A percentile compares a stretch with the other conserved stretches of the same genome.
phyloP scores from a whole-genome alignment of 352 stramenopile genomes.

The Globisporangium takayamanum region DNA sequence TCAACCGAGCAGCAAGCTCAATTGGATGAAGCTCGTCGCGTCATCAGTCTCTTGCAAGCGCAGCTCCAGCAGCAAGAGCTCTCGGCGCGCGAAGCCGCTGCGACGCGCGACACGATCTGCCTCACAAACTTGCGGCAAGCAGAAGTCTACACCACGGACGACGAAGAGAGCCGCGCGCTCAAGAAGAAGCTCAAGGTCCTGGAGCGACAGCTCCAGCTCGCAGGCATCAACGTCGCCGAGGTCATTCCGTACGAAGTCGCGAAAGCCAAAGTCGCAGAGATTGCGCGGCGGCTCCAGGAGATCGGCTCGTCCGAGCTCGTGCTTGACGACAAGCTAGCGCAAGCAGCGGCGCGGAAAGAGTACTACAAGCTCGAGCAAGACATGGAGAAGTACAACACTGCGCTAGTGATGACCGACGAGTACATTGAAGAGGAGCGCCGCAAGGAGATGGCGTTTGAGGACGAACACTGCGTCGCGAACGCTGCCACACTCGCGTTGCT shows the following conservation, averaged over 20 bases:
- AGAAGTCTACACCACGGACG: slow-evolving; percentile 21
- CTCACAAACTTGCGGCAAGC: slow-evolving; percentile 37
- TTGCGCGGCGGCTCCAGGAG: slow-evolving; percentile 76
- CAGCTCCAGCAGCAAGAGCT: slow-evolving; percentile 54
- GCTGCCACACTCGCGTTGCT: slow-evolving; percentile 42
- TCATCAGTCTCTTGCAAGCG: slow-evolving; percentile 50
- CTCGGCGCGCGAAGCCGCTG: slow-evolving; percentile 37
- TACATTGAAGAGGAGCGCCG: slow-evolving; percentile 76
- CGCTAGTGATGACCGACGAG: slow-evolving; percentile 86
- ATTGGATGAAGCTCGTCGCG: slow-evolving; percentile 42
- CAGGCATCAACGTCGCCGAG: slow-evolving; percentile 78
- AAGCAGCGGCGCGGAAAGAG: slow-evolving; percentile 59
- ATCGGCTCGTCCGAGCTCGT: slow-evolving; percentile 75
- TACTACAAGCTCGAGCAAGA: slow-evolving; percentile 87
- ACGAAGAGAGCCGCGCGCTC: slow-evolving; percentile 46
- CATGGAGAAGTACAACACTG: slow-evolving; percentile 89
- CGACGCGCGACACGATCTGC: slow-evolving; percentile 55
- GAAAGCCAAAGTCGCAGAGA: slow-evolving; percentile 65
- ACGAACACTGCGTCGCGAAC: slow-evolving; percentile 44
- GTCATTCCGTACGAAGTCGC: slow-evolving; percentile 86
- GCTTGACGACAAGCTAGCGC: slow-evolving; percentile 31
- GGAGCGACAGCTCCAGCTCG: slow-evolving; percentile 65
- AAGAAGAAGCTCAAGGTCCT: slow-evolving; percentile 68
- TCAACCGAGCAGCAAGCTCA: slow-evolving; percentile 53
- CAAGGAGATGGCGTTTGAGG: slow-evolving; percentile 73